Base-by-base conservation (phyloP, 2,329 filamentous ascomycete genomes). In the Aspergillus glaucus region DNA sequence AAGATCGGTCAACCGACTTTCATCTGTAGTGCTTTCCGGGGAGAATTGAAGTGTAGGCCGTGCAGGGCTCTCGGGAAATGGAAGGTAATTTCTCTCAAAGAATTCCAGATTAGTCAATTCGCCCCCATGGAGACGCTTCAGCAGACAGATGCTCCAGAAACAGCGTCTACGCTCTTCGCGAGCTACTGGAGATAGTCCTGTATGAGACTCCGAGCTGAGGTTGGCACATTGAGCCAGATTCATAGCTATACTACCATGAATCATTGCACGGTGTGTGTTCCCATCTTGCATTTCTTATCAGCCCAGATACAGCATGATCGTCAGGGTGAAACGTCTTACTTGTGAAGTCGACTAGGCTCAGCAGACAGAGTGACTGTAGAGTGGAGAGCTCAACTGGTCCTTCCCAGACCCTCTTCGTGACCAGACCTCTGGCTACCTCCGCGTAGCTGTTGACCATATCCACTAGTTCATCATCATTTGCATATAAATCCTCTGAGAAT, bases 151-250 rank as follows among this genome's bases (percentile, higher is more conserved):
- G 43, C 69, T 74, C 61, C 67, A 70, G 3, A 72, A 67, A 51
- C 73, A 75, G 15, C 66, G 60, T 21, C 65, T 55, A 17, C 65
- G 64, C 45, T 68, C 65, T 52, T 68, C 65, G 5, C 59, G 62
- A 9, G 51, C 43, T 10, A 58, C 46, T 3, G 50, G 50, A 21
- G 51, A 57, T 10, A 56, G 52, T 7, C 47, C 36, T 3, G 51
- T 39, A 22, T 58, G 54, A 4, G 59, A 48, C 51, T 75, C 72
- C 3, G 63, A 62, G n/a, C 66, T 67, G 5, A 76, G 60, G 41
- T 71, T 72, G 4, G 73, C 70, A 51, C 69, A 74, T 44, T 73
- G 68, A 8, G 72, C 71, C 12, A 76, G 55, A 41, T 72, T 71
- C 64, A 74, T 70, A 1, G 73, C 73, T 17, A 75, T 58, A 43